Evolutionary conservation across 345 rosid genomes (phyloP).

Genomic region (Gossypium bickii): DNA sequence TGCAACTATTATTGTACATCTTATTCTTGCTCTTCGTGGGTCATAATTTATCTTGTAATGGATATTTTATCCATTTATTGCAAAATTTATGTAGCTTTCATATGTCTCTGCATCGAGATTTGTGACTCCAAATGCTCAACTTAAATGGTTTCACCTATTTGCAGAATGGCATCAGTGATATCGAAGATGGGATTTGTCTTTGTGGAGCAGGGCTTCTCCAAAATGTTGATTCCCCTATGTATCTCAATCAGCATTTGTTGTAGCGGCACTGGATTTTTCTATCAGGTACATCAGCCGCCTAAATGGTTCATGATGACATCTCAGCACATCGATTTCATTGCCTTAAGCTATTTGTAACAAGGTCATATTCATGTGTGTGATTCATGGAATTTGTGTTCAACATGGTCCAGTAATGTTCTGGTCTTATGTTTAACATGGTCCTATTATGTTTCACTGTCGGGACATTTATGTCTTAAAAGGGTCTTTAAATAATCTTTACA

Average conservation of each 20-base stretch:
- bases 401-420: not conserved
- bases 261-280: constrained; percentile 87
- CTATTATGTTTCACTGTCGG: constrained; percentile 2
- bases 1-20: not conserved
- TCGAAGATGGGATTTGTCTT: constrained; percentile 97
- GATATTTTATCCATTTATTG: not conserved
- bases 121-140: not conserved
- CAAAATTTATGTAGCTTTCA: constrained; percentile 3
- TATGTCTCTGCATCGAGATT: not conserved
- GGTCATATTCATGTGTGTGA: not conserved
- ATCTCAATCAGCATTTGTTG: constrained; percentile 78
- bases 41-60: not conserved
- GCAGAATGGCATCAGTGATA: constrained; percentile 95
- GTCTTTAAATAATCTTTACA: not conserved
- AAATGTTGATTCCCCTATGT: constrained; percentile 70
- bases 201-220: constrained; percentile 73
- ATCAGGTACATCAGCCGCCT: constrained; percentile 53
- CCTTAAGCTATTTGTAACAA: not conserved
- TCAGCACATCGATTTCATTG: not conserved
- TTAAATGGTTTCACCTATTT: constrained; percentile 16
- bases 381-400: not conserved
- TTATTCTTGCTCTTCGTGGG: not conserved
- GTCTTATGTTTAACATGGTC: not conserved
- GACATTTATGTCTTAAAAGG: not conserved
- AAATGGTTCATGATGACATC: not conserved